These are phyloP conservation scores for Kwoniella heveanensis DNA, from an alignment of 768 basidiomycete genomes.

Conservation along the genomic window DNA sequence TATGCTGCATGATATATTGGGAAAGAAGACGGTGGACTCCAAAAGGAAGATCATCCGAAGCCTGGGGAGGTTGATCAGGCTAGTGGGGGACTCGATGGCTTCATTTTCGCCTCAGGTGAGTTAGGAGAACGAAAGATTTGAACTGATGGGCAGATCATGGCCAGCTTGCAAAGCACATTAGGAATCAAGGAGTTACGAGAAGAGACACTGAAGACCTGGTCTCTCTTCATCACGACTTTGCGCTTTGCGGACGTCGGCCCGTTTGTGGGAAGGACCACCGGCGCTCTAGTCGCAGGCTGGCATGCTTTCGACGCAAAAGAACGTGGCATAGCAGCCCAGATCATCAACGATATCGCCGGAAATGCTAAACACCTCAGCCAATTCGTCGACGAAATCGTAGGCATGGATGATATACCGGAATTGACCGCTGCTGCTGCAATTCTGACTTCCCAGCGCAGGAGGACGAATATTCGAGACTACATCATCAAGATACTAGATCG, in stretches of 20 bases:
- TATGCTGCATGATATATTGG: slow-evolving; percentile 78
- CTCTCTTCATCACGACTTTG: slow-evolving; percentile 71
- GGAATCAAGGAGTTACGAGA: slow-evolving; percentile 71
- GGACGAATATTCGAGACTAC: slow-evolving; percentile 63
- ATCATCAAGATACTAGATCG: slow-evolving; percentile 73
- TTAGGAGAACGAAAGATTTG: slow-evolving; percentile 4
- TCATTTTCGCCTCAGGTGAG: slow-evolving; percentile 84
- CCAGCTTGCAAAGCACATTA: slow-evolving; percentile 89
- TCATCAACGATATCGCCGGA: slow-evolving; percentile 70
- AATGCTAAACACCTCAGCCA: slow-evolving; percentile 63
- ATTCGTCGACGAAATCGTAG: slow-evolving; percentile 76
- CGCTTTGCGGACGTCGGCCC: slow-evolving; percentile 72
- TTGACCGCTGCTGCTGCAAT: slow-evolving; percentile 49
- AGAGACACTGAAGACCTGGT: slow-evolving; percentile 78
- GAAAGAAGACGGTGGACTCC: slow-evolving; percentile 67
- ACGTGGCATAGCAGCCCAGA: slow-evolving; percentile 63
- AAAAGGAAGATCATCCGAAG: slow-evolving; percentile 81
- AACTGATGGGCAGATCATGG: slow-evolving; percentile 73
- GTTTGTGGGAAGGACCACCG: slow-evolving; percentile 82
- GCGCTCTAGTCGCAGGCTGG: slow-evolving; percentile 81
- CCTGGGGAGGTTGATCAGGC: slow-evolving; percentile 69
- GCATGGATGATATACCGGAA: slow-evolving; percentile 72
- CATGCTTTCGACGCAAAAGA: slow-evolving; percentile 62
- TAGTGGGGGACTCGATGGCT: slow-evolving; percentile 71
- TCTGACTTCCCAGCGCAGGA: slow-evolving; percentile 56